Evolutionary conservation across 495 filamentous ascomycete genomes (phyloP).

Genomic region (Podospora fimiseda): DNA sequence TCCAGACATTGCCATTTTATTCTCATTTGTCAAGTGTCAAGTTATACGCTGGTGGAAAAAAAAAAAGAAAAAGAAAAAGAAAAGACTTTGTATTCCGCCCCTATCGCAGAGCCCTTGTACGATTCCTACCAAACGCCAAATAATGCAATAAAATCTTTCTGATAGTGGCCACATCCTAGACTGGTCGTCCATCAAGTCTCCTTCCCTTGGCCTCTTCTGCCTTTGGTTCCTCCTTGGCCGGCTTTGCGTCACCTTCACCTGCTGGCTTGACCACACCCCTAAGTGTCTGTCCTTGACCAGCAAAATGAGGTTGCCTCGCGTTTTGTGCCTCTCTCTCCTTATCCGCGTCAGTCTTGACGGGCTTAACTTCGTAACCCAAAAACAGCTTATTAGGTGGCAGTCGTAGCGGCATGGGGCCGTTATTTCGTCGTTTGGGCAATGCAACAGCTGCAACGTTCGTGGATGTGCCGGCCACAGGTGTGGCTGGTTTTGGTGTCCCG

Average conservation of each 20-base stretch:
- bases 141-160: not conserved
- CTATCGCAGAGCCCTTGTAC: too few relatives aligned
- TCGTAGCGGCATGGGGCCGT: conserved; percentile 80
- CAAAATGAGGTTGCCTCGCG: conserved; percentile 66
- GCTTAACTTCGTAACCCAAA: conserved; percentile 90
- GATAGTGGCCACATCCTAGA: not conserved
- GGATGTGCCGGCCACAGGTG: conserved; percentile 65
- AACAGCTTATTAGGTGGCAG: conserved; percentile 86
- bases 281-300: conserved; percentile 84
- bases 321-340: conserved; percentile 57
- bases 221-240: conserved; percentile 29
- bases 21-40: too few relatives aligned
- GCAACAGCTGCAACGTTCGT: conserved; percentile 45
- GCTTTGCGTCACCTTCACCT: conserved; percentile 32
- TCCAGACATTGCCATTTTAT: too few relatives aligned
- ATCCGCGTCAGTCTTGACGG: conserved; percentile 72
- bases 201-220: conserved; percentile 25
- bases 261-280: conserved; percentile 57
- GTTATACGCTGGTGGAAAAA: not conserved
- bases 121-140: conserved; percentile 8
- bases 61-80: too few relatives aligned
- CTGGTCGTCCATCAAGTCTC: conserved; percentile 23
- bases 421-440: conserved; percentile 46
- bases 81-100: too few relatives aligned
- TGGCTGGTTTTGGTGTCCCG: conserved; percentile 72